A percentile compares a stretch with the other conserved stretches of the same genome.
Evolutionary conservation across 2,329 filamentous ascomycete species (phyloP).

Genomic region (Neopestalotiopsis sp.): DNA sequence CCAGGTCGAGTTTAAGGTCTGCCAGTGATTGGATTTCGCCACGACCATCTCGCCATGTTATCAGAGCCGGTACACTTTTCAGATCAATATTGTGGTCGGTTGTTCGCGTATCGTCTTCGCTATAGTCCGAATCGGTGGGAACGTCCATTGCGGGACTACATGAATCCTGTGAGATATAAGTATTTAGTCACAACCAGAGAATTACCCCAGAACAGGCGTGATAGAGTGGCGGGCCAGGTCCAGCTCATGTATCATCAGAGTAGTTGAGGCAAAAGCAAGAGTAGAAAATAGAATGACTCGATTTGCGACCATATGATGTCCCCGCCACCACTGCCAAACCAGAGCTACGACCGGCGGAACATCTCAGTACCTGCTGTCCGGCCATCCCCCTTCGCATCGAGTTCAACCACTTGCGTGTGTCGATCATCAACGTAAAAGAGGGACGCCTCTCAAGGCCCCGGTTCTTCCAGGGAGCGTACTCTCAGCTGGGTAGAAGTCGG

Average conservation of each 20-base stretch:
- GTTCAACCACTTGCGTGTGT: conserved; percentile 18
- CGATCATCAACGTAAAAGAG: not conserved
- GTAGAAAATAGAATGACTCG: not conserved
- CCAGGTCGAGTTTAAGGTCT: conserved; percentile 6
- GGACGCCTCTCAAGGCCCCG: conserved; percentile 18
- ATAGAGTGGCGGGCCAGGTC: not conserved
- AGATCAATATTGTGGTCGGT: conserved; percentile 6
- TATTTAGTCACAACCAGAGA: not conserved
- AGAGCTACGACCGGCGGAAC: not conserved
- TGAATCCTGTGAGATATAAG: conserved; percentile 5
- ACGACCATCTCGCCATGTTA: conserved; percentile 11
- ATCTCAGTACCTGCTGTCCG: conserved; percentile 17
- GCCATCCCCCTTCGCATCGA: not conserved
- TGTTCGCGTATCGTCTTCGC: conserved; percentile 2
- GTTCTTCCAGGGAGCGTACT: conserved; percentile 21
- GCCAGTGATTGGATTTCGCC: conserved; percentile 9
- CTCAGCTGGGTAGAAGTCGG: conserved; percentile 20
- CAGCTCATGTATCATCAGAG: not conserved
- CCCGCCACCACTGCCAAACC: conserved; percentile 17
- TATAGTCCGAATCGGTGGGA: conserved; percentile 17
- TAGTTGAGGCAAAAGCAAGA: not conserved
- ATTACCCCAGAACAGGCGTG: not conserved
- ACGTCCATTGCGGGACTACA: conserved; percentile 13
- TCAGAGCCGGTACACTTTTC: conserved; percentile 9
- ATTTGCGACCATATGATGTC: conserved; percentile 17